Conservation (phyloP, 371 early-diverging fungal species). For the Mucor mucedo region DNA sequence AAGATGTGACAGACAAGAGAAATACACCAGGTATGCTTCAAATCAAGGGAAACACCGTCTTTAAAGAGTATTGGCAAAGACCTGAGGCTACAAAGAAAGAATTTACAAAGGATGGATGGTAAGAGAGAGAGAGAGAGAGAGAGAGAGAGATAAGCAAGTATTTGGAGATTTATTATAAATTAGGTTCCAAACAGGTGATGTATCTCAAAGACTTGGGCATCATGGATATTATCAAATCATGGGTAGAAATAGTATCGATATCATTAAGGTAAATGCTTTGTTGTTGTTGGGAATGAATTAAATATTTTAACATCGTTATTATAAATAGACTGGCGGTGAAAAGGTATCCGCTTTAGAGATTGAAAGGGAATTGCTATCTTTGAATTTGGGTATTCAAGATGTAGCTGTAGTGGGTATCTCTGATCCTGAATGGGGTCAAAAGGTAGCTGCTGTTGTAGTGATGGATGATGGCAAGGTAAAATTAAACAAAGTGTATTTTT, state of each 20-base stretch:
- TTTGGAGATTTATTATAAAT: conserved; percentile 11
- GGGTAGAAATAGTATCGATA: conserved; percentile 84
- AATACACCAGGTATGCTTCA: conserved; percentile 72
- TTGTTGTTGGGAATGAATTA: neutral
- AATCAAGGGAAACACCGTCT: conserved; percentile 71
- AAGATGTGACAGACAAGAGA: conserved; percentile 54
- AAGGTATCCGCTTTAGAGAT: conserved; percentile 87
- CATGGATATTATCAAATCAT: conserved; percentile 70
- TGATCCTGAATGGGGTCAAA: conserved; percentile 80
- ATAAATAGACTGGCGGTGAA: conserved; percentile 74
- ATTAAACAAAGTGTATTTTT: neutral
- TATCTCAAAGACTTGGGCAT: conserved; percentile 55
- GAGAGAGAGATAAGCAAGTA: neutral
- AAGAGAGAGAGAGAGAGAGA: conserved; percentile 14
- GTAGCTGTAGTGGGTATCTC: conserved; percentile 79
- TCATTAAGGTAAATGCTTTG: conserved; percentile 67
- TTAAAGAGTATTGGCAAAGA: conserved; percentile 77
- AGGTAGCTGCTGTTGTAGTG: conserved; percentile 72
- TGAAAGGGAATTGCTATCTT: conserved; percentile 78
- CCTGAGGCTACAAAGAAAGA: conserved; percentile 77
- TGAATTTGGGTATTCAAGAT: conserved; percentile 61
- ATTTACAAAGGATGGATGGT: conserved; percentile 77
- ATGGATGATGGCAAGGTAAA: conserved; percentile 37
- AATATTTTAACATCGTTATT: neutral
- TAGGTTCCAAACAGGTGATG: conserved; percentile 85